These are phyloP conservation scores for Kwoniella shivajii DNA, from an alignment of 1,284 basidiomycete genomes.

Conservation along the genomic window DNA sequence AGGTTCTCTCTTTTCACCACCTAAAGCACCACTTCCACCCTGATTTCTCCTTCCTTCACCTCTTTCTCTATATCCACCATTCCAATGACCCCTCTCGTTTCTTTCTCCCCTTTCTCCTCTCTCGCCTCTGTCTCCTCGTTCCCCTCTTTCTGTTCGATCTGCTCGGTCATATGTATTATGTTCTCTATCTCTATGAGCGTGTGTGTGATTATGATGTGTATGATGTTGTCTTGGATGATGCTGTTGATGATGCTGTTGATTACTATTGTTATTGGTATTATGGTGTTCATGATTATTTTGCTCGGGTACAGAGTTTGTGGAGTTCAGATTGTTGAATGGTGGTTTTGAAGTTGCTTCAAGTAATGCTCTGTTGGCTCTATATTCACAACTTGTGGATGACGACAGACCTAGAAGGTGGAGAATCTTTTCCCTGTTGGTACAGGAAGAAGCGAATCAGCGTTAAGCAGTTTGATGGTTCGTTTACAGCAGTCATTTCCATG, in stretches of 20 bases:
- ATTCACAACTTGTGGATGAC: slow-evolving; percentile 49
- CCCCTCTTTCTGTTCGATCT: slow-evolving; percentile 2
- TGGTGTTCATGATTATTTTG: neutral
- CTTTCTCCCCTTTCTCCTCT: neutral
- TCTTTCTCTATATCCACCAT: slow-evolving; percentile 3
- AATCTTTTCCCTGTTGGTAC: slow-evolving; percentile 52
- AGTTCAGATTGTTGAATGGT: slow-evolving; percentile 8
- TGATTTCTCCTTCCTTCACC: neutral
- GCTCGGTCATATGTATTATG: neutral
- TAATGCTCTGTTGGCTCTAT: slow-evolving; percentile 52
- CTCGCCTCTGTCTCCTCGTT: slow-evolving; percentile 10
- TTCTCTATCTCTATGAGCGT: slow-evolving; percentile 11
- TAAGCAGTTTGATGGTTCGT: too few species aligned
- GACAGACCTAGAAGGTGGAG: slow-evolving; percentile 48
- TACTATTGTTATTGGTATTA: neutral
- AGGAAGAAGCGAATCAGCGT: too few species aligned
- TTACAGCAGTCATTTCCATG: neutral
- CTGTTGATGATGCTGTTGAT: slow-evolving; percentile 5
- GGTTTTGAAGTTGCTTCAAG: slow-evolving; percentile 43
- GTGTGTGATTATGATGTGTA: slow-evolving; percentile 11
- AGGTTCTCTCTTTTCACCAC: slow-evolving; percentile 1
- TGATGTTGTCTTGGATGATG: slow-evolving; percentile 18
- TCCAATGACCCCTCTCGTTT: neutral
- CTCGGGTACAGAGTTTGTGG: neutral
- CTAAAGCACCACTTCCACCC: slow-evolving; percentile 4